These are phyloP conservation scores for Aspergillus candidus DNA, from an alignment of 2,329 filamentous ascomycete genomes.

Conservation along the genomic window DNA sequence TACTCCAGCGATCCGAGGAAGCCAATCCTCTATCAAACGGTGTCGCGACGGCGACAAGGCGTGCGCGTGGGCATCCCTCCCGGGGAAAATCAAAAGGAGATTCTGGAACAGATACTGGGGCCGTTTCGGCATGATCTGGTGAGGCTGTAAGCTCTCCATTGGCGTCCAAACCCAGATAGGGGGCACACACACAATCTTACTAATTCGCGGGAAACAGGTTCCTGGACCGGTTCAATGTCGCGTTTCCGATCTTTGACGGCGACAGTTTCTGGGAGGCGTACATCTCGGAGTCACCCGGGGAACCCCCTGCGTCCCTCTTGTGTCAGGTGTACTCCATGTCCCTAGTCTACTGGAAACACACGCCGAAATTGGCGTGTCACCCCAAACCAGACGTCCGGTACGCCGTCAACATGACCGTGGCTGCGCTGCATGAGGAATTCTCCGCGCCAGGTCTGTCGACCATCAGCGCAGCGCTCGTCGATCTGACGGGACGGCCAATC, in stretches of 20 bases:
- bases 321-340: slow-evolving; percentile 55
- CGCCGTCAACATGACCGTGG: slow-evolving; percentile 57
- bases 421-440: slow-evolving; percentile 55
- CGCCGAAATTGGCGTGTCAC: slow-evolving; percentile 39
- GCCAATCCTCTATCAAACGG: slow-evolving; percentile 44
- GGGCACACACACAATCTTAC: neutral
- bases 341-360: slow-evolving; percentile 53
- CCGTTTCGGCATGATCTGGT: slow-evolving; percentile 49
- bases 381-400: slow-evolving; percentile 54
- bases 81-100: slow-evolving; percentile 47
- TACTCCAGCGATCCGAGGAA: slow-evolving; percentile 44
- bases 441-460: slow-evolving; percentile 55
- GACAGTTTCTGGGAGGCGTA: slow-evolving; percentile 48
- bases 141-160: slow-evolving; percentile 40
- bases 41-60: slow-evolving; percentile 47
- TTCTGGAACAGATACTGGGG: slow-evolving; percentile 55
- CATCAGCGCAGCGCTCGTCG: slow-evolving; percentile 52
- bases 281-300: slow-evolving; percentile 39
- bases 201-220: slow-evolving; percentile 37
- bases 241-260: slow-evolving; percentile 57
- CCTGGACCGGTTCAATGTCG: slow-evolving; percentile 51
- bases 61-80: slow-evolving; percentile 38
- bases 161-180: neutral
- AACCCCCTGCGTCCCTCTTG: slow-evolving; percentile 52
- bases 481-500: slow-evolving; percentile 55